These are phyloP conservation scores for Hypomyces rosellus DNA, from an alignment of 2,329 filamentous ascomycete species.

Conservation along the genomic window DNA sequence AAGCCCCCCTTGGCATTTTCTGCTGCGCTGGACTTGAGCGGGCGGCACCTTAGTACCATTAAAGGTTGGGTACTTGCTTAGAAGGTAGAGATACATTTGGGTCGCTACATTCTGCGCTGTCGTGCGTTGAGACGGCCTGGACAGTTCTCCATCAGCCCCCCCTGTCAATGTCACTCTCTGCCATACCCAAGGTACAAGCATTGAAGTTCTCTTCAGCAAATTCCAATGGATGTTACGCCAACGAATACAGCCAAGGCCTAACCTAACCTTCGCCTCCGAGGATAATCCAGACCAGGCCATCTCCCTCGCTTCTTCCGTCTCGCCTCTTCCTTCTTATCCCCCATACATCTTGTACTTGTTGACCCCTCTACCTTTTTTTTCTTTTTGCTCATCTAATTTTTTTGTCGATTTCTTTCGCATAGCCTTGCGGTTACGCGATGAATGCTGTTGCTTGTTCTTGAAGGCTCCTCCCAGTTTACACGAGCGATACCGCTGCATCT, in stretches of 20 bases:
- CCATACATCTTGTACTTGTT: neutral
- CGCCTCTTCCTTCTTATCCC: neutral
- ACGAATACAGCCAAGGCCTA: neutral
- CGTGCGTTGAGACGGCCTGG: too few species aligned
- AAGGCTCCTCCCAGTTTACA: constrained; percentile 4
- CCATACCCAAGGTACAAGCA: too few species aligned
- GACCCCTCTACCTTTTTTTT: neutral
- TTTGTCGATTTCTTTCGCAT: neutral
- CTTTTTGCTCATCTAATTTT: neutral
- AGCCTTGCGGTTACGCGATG: constrained; percentile 3
- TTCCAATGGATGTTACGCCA: neutral
- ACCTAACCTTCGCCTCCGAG: neutral
- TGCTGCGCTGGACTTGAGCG: too few species aligned
- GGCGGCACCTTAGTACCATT: too few species aligned
- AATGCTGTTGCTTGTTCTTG: constrained; percentile 2
- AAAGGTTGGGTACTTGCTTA: too few species aligned
- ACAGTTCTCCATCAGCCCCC: constrained; percentile 2
- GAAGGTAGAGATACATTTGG: too few species aligned
- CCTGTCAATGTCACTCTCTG: too few species aligned
- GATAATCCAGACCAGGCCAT: neutral
- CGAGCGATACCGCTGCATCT: constrained; percentile 1
- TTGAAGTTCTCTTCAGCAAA: neutral
- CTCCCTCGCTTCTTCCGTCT: neutral
- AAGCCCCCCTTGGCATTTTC: too few species aligned
- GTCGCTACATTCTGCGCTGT: too few species aligned